Evolutionary conservation across 2,329 filamentous ascomycete genomes (phyloP).

Genomic region (Venturia effusa): DNA sequence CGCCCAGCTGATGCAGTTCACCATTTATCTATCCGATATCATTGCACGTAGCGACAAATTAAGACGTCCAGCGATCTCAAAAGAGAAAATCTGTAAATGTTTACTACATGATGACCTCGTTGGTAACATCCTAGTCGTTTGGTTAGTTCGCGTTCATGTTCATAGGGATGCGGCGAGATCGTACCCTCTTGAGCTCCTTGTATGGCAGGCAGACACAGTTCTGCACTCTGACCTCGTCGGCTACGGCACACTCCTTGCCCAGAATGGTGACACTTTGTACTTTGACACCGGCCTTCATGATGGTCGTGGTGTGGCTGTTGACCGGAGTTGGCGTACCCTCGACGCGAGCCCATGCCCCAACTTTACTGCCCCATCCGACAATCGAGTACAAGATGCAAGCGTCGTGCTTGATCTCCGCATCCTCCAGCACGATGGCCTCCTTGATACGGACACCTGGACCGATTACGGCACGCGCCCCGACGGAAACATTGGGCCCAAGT

Average conservation of each 20-base stretch:
- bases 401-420: slow-evolving; percentile 92
- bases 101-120: slow-evolving; percentile 87
- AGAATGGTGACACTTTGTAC: slow-evolving; percentile 97
- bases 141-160: slow-evolving; percentile 2
- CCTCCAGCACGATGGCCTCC: slow-evolving; percentile 91
- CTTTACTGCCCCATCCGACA: slow-evolving; percentile 90
- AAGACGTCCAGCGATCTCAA: neutral
- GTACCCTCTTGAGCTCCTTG: slow-evolving; percentile 92
- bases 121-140: slow-evolving; percentile 62
- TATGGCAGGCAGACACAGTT: slow-evolving; percentile 97
- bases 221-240: slow-evolving; percentile 89
- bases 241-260: slow-evolving; percentile 89
- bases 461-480: slow-evolving; percentile 77
- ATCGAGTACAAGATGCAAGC: slow-evolving; percentile 93
- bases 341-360: slow-evolving; percentile 96
- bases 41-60: neutral
- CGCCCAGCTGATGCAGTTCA: neutral
- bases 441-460: slow-evolving; percentile 86
- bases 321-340: slow-evolving; percentile 87
- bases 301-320: slow-evolving; percentile 81
- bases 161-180: slow-evolving; percentile 25
- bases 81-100: neutral
- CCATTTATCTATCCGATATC: neutral
- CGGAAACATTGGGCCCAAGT: slow-evolving; percentile 91
- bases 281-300: slow-evolving; percentile 96